Conservation (phyloP, 78 protist species). For the Cavenderia fasciculata region DNA sequence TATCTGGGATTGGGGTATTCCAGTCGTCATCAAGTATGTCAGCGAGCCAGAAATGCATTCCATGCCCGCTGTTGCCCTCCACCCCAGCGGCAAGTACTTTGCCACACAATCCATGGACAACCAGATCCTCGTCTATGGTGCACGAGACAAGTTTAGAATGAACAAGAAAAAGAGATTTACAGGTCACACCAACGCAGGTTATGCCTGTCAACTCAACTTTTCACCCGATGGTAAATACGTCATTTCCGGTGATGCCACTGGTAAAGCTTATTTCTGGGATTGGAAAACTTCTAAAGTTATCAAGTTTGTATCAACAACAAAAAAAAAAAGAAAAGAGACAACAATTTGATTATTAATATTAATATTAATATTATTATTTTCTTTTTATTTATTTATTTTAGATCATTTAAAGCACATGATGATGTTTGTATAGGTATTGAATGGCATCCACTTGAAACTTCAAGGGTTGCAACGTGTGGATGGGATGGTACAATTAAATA, state of each 20-base stretch:
- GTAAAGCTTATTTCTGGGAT: constrained; percentile 96
- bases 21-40: constrained; percentile 93
- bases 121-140: constrained; percentile 87
- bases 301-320: constrained; percentile 41
- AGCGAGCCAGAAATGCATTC: constrained; percentile 88
- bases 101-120: constrained; percentile 95
- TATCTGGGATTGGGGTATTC: constrained; percentile 97
- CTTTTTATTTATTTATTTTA: not conserved
- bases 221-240: constrained; percentile 96
- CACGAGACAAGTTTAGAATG: constrained; percentile 85
- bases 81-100: constrained; percentile 92
- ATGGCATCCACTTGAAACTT: constrained; percentile 95
- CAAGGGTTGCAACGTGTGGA: constrained; percentile 90
- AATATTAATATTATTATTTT: not conserved
- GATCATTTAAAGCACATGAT: constrained; percentile 88
- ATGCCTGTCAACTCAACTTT: constrained; percentile 92
- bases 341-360: not conserved
- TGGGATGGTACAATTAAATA: constrained; percentile 93
- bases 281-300: constrained; percentile 90
- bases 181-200: constrained; percentile 96
- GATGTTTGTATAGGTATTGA: constrained; percentile 85
- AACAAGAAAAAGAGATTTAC: constrained; percentile 88
- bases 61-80: constrained; percentile 88
- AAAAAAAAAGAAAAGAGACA: no score
- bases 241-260: constrained; percentile 93